Evolutionary conservation across 208 protist genomes (phyloP).

Genomic region (Wallacemonas sp.): DNA sequence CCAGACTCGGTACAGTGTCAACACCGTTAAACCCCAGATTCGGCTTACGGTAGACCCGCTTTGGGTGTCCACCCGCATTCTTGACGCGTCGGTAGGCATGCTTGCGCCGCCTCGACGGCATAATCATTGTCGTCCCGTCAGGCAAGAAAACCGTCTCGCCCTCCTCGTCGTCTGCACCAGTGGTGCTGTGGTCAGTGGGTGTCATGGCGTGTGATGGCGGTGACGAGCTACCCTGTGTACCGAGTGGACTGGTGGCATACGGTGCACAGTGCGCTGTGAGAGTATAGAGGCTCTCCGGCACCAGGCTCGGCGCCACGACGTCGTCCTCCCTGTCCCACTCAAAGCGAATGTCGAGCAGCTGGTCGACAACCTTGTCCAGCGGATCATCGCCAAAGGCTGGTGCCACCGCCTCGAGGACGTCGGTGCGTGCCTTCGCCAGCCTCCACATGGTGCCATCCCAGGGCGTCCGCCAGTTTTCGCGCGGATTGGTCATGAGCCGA

Average conservation of each 20-base stretch:
- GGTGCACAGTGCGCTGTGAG: slow-evolving; percentile 62
- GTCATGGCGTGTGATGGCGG: background rate
- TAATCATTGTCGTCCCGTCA: slow-evolving; percentile 15
- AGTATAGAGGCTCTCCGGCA: slow-evolving; percentile 47
- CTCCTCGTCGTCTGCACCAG: background rate
- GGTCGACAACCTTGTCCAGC: slow-evolving; percentile 47
- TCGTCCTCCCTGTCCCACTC: slow-evolving; percentile 82
- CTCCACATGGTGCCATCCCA: slow-evolving; percentile 42
- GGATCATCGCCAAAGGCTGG: slow-evolving; percentile 66
- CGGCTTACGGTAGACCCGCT: slow-evolving; percentile 24
- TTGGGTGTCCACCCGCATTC: slow-evolving; percentile 24
- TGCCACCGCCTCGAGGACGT: slow-evolving; percentile 56
- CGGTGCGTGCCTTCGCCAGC: slow-evolving; percentile 31
- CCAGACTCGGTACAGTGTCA: slow-evolving; percentile 63
- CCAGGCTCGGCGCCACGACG: slow-evolving; percentile 51
- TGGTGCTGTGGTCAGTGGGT: background rate
- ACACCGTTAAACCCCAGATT: slow-evolving; percentile 65
- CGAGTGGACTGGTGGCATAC: slow-evolving; percentile 17
- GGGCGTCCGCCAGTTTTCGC: slow-evolving; percentile 44
- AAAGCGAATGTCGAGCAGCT: slow-evolving; percentile 76
- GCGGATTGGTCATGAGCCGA: slow-evolving; percentile 63
- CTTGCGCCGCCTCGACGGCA: slow-evolving; percentile 9
- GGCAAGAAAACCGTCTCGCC: slow-evolving; percentile 21
- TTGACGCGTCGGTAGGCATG: slow-evolving; percentile 6
- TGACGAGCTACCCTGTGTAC: background rate